Evolutionary conservation across 345 rosid genomes (phyloP).

Genomic region (Salix udensis): DNA sequence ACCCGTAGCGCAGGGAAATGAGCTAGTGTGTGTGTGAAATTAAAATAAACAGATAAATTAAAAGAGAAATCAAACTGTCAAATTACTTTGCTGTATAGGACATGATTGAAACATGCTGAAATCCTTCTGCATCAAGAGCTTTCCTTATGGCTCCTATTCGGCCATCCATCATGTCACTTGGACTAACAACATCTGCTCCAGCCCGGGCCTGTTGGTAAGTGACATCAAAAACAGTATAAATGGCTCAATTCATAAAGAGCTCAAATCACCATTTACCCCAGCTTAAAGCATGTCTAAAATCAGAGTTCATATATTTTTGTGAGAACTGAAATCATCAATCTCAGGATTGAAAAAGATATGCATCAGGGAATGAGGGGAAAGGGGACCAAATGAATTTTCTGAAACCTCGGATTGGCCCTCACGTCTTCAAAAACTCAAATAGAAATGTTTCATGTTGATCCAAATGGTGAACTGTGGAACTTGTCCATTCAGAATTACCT

Average conservation of each 20-base stretch:
- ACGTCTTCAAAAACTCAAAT: neutral
- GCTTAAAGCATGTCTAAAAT: neutral
- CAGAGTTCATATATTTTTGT: neutral
- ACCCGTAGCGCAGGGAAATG: neutral
- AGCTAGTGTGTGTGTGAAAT: too few relatives aligned
- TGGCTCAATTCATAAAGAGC: neutral
- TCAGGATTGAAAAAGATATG: neutral
- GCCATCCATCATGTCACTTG: constrained; percentile 99
- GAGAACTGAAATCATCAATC: neutral
- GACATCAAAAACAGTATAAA: constrained; percentile 12
- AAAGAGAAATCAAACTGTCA: neutral
- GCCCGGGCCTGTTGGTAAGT: constrained; percentile 56
- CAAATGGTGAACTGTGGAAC: neutral
- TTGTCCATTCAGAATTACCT: constrained; percentile 39
- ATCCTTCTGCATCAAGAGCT: constrained; percentile 94
- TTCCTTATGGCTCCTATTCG: constrained; percentile 81
- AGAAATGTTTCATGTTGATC: neutral
- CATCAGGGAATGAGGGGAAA: neutral
- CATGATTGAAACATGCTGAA: constrained; percentile 90
- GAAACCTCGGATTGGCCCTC: neutral
- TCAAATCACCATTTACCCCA: constrained; percentile 2
- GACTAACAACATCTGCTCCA: constrained; percentile 95
- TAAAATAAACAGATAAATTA: neutral
- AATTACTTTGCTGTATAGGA: constrained; percentile 93
- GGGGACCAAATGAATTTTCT: neutral